A percentile compares a stretch with the other conserved stretches of the same genome.
Evolutionary conservation across 306 rosid species (phyloP).

Genomic region (Dryas alaskensis): DNA sequence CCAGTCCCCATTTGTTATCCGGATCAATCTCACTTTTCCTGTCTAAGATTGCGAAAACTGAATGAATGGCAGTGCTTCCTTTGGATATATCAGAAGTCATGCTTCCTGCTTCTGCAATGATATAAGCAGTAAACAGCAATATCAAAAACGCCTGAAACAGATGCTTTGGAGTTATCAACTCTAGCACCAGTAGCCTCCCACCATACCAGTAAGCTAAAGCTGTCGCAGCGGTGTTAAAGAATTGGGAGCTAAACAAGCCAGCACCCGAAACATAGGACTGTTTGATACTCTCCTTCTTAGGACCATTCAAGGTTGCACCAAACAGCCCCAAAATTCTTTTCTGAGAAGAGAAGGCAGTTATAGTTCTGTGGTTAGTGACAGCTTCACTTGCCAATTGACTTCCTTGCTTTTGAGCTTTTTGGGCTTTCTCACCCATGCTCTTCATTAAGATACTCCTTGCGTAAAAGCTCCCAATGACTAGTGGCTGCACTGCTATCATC

Average conservation of each 20-base stretch:
- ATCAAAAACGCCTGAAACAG: constrained; percentile 86
- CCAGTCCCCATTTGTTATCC: constrained; percentile 43
- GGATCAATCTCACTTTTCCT: constrained; percentile 78
- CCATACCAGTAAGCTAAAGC: constrained; percentile 90
- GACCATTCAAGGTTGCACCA: constrained; percentile 54
- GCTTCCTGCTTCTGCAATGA: constrained; percentile 92
- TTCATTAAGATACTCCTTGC: constrained; percentile 82
- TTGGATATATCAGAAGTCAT: constrained; percentile 80
- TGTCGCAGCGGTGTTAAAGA: constrained; percentile 73
- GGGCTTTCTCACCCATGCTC: constrained; percentile 62
- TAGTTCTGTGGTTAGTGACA: constrained; percentile 76
- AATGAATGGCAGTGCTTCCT: constrained; percentile 75
- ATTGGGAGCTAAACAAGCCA: constrained; percentile 82
- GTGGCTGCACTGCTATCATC: constrained; percentile 86
- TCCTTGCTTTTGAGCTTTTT: constrained; percentile 74
- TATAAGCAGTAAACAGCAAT: constrained; percentile 68
- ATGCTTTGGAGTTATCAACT: constrained; percentile 44
- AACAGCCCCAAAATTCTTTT: constrained; percentile 70
- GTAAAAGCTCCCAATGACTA: constrained; percentile 86
- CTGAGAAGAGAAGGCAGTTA: constrained; percentile 82
- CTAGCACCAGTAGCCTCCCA: constrained; percentile 57
- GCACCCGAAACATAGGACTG: constrained; percentile 84
- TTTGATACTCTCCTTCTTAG: constrained; percentile 65
- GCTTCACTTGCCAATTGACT: constrained; percentile 94
- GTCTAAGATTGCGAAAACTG: constrained; percentile 66